Evolutionary conservation across 2,329 filamentous ascomycete species (phyloP).

Genomic region (Sporothrix dimorphospora): DNA sequence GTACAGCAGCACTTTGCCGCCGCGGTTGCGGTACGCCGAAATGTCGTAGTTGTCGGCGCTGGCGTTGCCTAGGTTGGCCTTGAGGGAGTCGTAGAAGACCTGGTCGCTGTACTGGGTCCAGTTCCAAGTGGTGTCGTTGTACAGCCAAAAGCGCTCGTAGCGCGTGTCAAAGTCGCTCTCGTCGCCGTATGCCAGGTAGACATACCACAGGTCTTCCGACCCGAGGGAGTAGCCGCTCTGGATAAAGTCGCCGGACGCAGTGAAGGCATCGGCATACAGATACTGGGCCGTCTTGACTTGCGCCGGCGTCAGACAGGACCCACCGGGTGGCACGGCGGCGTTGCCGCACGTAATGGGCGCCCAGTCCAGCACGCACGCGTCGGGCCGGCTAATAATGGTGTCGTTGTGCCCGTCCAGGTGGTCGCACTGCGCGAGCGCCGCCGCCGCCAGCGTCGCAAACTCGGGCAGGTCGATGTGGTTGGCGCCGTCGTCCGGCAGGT

Average conservation of each 20-base stretch:
- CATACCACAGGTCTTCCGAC: conserved; percentile 44
- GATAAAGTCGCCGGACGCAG: conserved; percentile 33
- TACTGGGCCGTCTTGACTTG: conserved; percentile 26
- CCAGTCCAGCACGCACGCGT: conserved; percentile 41
- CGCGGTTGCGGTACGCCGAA: conserved; percentile 38
- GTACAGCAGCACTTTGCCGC: conserved; percentile 49
- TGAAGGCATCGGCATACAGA: conserved; percentile 30
- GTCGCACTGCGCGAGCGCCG: conserved; percentile 49
- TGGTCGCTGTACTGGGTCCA: conserved; percentile 39
- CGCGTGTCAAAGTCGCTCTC: conserved; percentile 36
- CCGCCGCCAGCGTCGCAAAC: conserved; percentile 46
- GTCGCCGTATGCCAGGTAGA: conserved; percentile 33
- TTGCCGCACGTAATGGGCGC: conserved; percentile 21
- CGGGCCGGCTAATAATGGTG: conserved; percentile 41
- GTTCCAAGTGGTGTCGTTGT: conserved; percentile 39
- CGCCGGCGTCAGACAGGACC: conserved; percentile 28
- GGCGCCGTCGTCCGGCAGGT: conserved; percentile 45
- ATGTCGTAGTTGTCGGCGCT: conserved; percentile 40
- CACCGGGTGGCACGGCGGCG: not conserved
- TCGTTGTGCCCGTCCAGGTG: conserved; percentile 47
- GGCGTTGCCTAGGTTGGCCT: conserved; percentile 38
- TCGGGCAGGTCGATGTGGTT: conserved; percentile 48
- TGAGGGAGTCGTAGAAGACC: conserved; percentile 37
- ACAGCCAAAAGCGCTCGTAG: conserved; percentile 39
- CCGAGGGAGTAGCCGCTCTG: conserved; percentile 47